phyloP scores from a whole-genome alignment of 345 rosid genomes.

The Pistacia integerrima region DNA sequence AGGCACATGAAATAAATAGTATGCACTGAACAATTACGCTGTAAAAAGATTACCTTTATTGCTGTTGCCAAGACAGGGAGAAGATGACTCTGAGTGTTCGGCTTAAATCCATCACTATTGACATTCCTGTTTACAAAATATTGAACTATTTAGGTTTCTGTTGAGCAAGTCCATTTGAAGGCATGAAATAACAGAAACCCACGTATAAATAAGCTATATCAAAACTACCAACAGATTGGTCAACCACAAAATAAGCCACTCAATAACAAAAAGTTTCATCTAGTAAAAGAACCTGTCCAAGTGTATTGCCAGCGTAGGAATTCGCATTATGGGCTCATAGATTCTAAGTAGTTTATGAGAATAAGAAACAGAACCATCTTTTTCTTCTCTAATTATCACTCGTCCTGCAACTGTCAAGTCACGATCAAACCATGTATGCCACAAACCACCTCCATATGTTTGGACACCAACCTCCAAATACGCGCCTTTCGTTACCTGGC shows the following conservation, averaged over 20 bases:
- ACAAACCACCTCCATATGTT: constrained; percentile 89
- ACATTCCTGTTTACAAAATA: constrained; percentile 56
- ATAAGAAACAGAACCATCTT: constrained; percentile 56
- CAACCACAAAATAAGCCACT: not conserved
- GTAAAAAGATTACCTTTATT: constrained; percentile 57
- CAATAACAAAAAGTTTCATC: not conserved
- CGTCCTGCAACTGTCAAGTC: constrained; percentile 96
- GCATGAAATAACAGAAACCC: not conserved
- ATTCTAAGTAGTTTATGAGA: constrained; percentile 76
- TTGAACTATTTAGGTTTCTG: not conserved
- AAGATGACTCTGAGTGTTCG: constrained; percentile 86
- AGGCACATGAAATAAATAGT: not conserved
- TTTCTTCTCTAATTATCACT: constrained; percentile 65
- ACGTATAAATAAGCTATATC: constrained; percentile 15
- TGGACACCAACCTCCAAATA: constrained; percentile 93
- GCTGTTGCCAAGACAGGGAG: constrained; percentile 88
- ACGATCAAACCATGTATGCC: constrained; percentile 99
- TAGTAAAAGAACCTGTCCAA: constrained; percentile 65
- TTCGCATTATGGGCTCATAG: constrained; percentile 85
- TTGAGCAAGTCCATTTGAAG: not conserved
- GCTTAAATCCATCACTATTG: constrained; percentile 84
- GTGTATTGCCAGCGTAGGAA: constrained; percentile 95
- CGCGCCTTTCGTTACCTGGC: constrained; percentile 75
- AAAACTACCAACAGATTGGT: not conserved
- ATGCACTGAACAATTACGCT: not conserved